Evolutionary conservation across 257 asterid species (phyloP).

Genomic region (Ajuga chamaepitys): DNA sequence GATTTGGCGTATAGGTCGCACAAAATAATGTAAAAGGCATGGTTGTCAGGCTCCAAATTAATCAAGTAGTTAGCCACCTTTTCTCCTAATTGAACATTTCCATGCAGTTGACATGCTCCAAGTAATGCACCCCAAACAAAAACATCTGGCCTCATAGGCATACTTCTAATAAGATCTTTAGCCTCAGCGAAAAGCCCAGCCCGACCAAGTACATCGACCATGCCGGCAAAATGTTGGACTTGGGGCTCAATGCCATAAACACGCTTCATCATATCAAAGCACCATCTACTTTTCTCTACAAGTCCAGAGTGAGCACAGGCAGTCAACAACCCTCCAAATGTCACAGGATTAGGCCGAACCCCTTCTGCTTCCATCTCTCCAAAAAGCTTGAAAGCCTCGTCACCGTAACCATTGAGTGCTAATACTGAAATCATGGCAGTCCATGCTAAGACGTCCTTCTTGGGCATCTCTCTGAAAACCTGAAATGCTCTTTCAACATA

Average conservation of each 20-base stretch:
- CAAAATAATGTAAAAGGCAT: conserved; percentile 56
- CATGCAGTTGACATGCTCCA: conserved; percentile 76
- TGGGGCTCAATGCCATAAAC: conserved; percentile 41
- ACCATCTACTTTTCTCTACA: conserved; percentile 49
- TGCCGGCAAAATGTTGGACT: conserved; percentile 68
- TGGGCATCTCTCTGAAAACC: conserved; percentile 45
- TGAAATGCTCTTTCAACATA: conserved; percentile 42
- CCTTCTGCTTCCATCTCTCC: conserved; percentile 47
- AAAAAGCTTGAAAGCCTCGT: conserved; percentile 49
- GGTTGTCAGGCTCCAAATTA: conserved; percentile 52
- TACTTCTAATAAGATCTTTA: conserved; percentile 39
- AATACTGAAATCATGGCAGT: conserved; percentile 67
- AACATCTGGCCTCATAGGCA: conserved; percentile 72
- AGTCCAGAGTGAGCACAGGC: conserved; percentile 74
- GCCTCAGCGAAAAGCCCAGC: conserved; percentile 72
- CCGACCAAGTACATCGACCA: conserved; percentile 64
- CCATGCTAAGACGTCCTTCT: conserved; percentile 74
- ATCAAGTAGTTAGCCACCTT: conserved; percentile 48
- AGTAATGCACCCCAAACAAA: conserved; percentile 82
- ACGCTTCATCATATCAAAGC: conserved; percentile 38
- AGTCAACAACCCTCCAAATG: conserved; percentile 48
- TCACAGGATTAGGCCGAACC: conserved; percentile 61
- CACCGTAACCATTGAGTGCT: conserved; percentile 58
- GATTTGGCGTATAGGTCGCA: conserved; percentile 68
- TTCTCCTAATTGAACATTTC: conserved; percentile 54